phyloP scores from a whole-genome alignment of 768 basidiomycete genomes.

The Kwoniella heveanensis region DNA sequence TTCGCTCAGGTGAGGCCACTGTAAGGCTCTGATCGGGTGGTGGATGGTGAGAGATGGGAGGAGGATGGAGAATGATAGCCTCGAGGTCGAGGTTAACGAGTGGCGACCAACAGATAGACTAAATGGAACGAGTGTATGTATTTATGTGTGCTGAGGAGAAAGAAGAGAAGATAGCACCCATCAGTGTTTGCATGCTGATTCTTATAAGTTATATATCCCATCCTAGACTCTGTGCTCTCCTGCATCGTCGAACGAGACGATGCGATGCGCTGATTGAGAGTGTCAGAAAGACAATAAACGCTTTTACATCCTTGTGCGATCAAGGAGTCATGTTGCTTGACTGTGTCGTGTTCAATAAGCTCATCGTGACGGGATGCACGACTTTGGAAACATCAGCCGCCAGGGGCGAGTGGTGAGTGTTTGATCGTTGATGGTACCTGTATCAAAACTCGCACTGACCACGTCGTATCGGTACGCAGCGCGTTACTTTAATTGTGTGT shows the following conservation, averaged over 20 bases:
- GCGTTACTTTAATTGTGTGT: neutral
- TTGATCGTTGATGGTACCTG: conserved; percentile 17
- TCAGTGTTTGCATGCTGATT: neutral
- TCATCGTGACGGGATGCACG: neutral
- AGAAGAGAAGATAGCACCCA: neutral
- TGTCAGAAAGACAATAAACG: conserved; percentile 12
- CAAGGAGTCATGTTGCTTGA: no score
- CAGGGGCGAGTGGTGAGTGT: neutral
- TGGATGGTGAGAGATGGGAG: neutral
- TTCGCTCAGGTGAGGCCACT: neutral
- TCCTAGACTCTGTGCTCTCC: no score
- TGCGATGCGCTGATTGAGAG: neutral
- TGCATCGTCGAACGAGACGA: neutral
- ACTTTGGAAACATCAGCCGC: conserved; percentile 2
- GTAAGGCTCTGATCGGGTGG: neutral
- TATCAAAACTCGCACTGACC: conserved; percentile 12
- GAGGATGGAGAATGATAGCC: neutral
- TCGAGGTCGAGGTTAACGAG: neutral
- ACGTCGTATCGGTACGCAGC: neutral
- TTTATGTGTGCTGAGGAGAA: neutral
- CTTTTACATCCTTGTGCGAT: neutral
- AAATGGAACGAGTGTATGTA: no score
- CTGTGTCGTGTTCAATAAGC: conserved; percentile 22
- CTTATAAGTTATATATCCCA: neutral
- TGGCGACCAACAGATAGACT: neutral